Percentiles rank a stretch among this genome's conserved stretches.
Evolutionary conservation across 495 filamentous ascomycete genomes (phyloP).

Genomic region (Neurospora cerealis): DNA sequence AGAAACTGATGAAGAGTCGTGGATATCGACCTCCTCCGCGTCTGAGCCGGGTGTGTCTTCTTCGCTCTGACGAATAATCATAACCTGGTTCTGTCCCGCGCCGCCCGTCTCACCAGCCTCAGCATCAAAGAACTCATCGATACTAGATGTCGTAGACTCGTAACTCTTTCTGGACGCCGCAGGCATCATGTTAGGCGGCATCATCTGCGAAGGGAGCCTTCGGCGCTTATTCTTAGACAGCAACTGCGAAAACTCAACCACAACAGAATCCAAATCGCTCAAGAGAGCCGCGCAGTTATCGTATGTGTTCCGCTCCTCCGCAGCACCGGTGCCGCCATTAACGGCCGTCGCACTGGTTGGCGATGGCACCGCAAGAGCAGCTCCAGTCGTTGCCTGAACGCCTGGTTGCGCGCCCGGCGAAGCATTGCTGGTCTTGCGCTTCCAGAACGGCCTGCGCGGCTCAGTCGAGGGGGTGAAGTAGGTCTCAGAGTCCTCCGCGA

Average conservation of each 20-base stretch:
- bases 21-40: conserved; percentile 45
- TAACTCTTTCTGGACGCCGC: conserved; percentile 59
- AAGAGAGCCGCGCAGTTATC: conserved; percentile 72
- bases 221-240: conserved; percentile 70
- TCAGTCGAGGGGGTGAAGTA: conserved; percentile 35
- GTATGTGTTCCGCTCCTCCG: conserved; percentile 53
- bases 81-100: conserved; percentile 46
- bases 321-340: conserved; percentile 27
- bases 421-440: conserved; percentile 59
- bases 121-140: conserved; percentile 93
- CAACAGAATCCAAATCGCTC: conserved; percentile 70
- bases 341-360: conserved; percentile 28
- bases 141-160: conserved; percentile 56
- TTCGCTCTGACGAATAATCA: conserved; percentile 61
- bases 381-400: conserved; percentile 35
- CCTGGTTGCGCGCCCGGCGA: conserved; percentile 25
- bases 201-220: conserved; percentile 41
- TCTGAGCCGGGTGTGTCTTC: conserved; percentile 42
- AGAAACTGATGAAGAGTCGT: conserved; percentile 52
- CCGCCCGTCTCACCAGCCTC: conserved; percentile 51
- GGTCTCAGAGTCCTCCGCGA: conserved; percentile 34
- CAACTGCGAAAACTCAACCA: conserved; percentile 69
- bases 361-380: conserved; percentile 52
- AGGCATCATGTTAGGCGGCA: conserved; percentile 13
- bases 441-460: conserved; percentile 67